A percentile compares a stretch with the other conserved stretches of the same genome.
phyloP scores from a whole-genome alignment of 2,329 filamentous ascomycete species.

The Fragosphaeria purpurea region DNA sequence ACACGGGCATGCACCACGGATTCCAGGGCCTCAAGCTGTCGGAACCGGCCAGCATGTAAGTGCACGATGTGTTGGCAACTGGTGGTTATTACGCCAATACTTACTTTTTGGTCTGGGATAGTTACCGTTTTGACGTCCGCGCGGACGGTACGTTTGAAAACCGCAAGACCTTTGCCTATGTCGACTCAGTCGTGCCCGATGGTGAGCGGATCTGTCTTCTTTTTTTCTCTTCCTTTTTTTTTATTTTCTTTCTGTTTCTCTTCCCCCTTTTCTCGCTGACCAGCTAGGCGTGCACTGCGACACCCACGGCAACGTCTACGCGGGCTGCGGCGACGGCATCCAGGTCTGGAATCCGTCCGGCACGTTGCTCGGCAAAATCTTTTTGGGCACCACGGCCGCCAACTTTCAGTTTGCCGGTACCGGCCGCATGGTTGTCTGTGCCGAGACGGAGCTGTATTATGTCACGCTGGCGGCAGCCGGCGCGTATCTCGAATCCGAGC shows the following conservation, averaged over 20 bases:
- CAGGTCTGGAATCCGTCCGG: slow-evolving; percentile 39
- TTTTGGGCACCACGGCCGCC: slow-evolving; percentile 32
- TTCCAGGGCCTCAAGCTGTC: slow-evolving; percentile 32
- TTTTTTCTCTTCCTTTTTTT: neutral
- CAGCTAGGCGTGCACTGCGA: slow-evolving; percentile 43
- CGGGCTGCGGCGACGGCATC: slow-evolving; percentile 40
- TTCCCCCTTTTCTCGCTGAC: neutral
- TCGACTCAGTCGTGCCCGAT: slow-evolving; percentile 45
- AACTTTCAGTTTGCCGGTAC: slow-evolving; percentile 40
- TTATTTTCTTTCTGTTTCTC: too few relatives aligned
- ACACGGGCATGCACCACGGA: slow-evolving; percentile 35
- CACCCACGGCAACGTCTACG: slow-evolving; percentile 44
- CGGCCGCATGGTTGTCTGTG: slow-evolving; percentile 31
- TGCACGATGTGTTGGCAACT: neutral
- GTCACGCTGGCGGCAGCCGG: slow-evolving; percentile 22
- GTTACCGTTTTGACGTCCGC: slow-evolving; percentile 36
- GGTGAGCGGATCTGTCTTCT: slow-evolving; percentile 23
- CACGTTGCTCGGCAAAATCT: slow-evolving; percentile 46
- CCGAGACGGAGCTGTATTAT: slow-evolving; percentile 30
- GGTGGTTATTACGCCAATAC: too few relatives aligned
- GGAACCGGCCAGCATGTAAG: slow-evolving; percentile 38
- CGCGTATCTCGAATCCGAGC: slow-evolving; percentile 7
- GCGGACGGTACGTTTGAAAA: slow-evolving; percentile 36
- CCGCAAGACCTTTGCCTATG: slow-evolving; percentile 46
- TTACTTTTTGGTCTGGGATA: slow-evolving; percentile 11